Percentiles rank a stretch among this genome's conserved stretches.
Conservation (phyloP, 73 alveolate genomes). For the Symbiodinium pilosum region DNA sequence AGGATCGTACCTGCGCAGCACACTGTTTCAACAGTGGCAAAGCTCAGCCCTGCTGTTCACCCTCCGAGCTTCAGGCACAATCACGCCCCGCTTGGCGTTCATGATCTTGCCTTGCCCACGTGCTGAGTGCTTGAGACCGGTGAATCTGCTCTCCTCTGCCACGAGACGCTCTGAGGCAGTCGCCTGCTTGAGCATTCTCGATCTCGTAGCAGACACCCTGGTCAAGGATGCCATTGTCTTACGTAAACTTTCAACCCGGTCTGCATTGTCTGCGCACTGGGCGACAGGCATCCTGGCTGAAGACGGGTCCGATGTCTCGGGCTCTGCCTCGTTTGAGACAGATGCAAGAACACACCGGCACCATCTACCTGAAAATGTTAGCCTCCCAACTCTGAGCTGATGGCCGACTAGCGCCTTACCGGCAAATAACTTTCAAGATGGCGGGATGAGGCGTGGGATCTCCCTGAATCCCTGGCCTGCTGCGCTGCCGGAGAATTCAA, state of each 20-base stretch:
- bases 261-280: neutral
- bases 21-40: neutral
- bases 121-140: neutral
- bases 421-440: too few relatives aligned
- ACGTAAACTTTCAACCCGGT: too few relatives aligned
- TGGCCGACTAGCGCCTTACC: constrained; percentile 9
- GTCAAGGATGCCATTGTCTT: neutral
- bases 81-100: constrained; percentile 35
- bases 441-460: too few relatives aligned
- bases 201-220: constrained; percentile 90
- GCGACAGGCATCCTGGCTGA: constrained; percentile 48
- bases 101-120: constrained; percentile 37
- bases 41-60: neutral
- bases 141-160: neutral
- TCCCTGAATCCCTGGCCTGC: neutral
- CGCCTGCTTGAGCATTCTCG: constrained; percentile 52
- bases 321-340: too few relatives aligned
- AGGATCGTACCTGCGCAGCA: constrained; percentile 58
- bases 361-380: neutral
- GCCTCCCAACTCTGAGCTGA: neutral
- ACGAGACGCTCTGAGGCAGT: neutral
- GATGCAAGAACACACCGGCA: too few relatives aligned
- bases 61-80: constrained; percentile 15
- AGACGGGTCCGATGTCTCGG: constrained; percentile 79
- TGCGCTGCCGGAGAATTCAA: neutral